phyloP scores from a whole-genome alignment of 805 yeast species.

The Zygoascus tannicola region DNA sequence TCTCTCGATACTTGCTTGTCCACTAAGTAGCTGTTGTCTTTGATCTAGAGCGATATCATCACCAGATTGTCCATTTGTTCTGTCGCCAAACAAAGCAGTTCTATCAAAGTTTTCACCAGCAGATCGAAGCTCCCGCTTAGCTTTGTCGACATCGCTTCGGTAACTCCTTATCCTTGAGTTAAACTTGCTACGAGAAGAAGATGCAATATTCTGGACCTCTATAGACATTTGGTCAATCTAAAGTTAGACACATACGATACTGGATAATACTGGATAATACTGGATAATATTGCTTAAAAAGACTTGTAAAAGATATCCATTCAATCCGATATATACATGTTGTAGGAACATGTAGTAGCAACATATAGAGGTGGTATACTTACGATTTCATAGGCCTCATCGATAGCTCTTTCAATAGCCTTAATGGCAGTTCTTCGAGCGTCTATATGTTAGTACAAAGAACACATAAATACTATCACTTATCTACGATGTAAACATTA shows the following conservation, averaged over 20 bases:
- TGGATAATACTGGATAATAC: not conserved
- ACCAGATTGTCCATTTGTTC: slow-evolving; percentile 25
- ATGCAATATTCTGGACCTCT: slow-evolving; percentile 79
- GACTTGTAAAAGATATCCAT: too few species aligned
- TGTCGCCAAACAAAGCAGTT: slow-evolving; percentile 57
- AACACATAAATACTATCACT: not conserved
- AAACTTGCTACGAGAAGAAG: slow-evolving; percentile 56
- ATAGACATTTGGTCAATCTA: slow-evolving; percentile 74
- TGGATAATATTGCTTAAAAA: not conserved
- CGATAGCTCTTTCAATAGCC: slow-evolving; percentile 58
- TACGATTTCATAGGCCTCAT: slow-evolving; percentile 65
- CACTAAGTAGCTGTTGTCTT: slow-evolving; percentile 68
- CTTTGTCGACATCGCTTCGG: slow-evolving; percentile 46
- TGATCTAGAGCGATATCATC: slow-evolving; percentile 47
- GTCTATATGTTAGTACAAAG: slow-evolving; percentile 26
- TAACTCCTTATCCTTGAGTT: slow-evolving; percentile 72
- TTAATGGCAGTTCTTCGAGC: slow-evolving; percentile 46
- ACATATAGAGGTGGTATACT: slow-evolving; percentile 17
- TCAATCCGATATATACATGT: not conserved
- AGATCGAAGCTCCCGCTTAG: slow-evolving; percentile 42
- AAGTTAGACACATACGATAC: not conserved
- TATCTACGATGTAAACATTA: not conserved
- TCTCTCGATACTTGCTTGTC: slow-evolving; percentile 72
- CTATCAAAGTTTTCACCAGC: slow-evolving; percentile 65
- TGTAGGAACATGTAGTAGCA: not conserved